Conservation (phyloP, 495 filamentous ascomycete genomes). For the Penicillium subrubescens region DNA sequence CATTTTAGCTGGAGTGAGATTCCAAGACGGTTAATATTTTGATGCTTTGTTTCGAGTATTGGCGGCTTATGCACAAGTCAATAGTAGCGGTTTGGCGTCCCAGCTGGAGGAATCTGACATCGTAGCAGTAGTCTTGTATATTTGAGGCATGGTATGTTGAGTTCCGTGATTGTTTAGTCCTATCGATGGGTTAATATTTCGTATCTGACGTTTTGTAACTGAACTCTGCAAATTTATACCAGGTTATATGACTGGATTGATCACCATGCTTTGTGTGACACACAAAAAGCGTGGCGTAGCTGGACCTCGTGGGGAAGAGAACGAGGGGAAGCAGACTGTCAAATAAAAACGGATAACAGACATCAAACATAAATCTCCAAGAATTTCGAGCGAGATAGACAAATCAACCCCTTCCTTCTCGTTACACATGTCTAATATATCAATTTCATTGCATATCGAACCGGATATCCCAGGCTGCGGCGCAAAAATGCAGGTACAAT, state of each 20-base stretch:
- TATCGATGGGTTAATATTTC: neutral
- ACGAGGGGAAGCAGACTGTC: neutral
- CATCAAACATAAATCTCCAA: neutral
- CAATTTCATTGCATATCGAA: constrained; percentile 15
- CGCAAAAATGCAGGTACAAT: constrained; percentile 28
- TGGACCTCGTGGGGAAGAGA: constrained; percentile 7
- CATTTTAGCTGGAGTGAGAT: neutral
- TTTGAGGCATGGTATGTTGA: neutral
- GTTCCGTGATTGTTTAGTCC: neutral
- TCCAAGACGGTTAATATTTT: neutral
- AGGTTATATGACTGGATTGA: neutral
- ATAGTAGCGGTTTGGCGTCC: neutral
- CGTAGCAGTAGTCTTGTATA: neutral
- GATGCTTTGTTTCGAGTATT: neutral
- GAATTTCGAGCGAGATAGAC: neutral
- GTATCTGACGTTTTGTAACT: neutral
- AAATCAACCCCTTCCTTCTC: neutral
- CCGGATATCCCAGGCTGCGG: constrained; percentile 4
- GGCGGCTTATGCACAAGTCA: neutral
- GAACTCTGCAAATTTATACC: neutral
- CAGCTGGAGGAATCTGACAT: neutral
- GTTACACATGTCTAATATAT: constrained; percentile 17
- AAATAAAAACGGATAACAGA: neutral
- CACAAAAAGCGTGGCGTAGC: constrained; percentile 3
- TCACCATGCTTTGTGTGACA: neutral